Percentiles rank a stretch among this genome's conserved stretches.
Conservation (phyloP, 345 rosid genomes). For the Populus davidiana region DNA sequence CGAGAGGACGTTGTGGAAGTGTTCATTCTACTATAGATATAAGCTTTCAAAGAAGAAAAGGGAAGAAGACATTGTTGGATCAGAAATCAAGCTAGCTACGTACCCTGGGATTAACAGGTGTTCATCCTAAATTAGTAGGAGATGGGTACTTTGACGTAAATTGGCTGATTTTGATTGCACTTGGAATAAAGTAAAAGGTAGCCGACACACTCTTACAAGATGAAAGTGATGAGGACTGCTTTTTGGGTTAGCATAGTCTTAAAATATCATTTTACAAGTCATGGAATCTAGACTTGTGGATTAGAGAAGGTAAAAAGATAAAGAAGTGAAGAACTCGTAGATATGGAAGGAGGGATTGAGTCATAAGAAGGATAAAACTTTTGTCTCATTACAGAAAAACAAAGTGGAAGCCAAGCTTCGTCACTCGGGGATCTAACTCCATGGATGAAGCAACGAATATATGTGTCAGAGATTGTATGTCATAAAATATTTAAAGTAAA, state of each 20-base stretch:
- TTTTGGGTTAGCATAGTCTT: slow-evolving; percentile 7
- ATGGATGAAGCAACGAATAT: slow-evolving; percentile 67
- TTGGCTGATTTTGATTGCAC: slow-evolving; percentile 1
- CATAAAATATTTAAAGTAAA: background rate
- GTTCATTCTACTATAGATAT: background rate
- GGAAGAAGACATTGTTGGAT: background rate
- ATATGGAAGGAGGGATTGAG: background rate
- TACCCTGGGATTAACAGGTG: background rate
- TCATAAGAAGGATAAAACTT: slow-evolving; percentile 31
- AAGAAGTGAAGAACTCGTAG: background rate
- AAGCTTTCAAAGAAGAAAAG: background rate
- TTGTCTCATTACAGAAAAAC: slow-evolving; percentile 46
- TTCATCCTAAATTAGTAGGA: background rate
- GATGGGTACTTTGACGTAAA: background rate
- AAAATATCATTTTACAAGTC: background rate
- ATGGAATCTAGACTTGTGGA: slow-evolving; percentile 27
- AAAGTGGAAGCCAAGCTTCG: slow-evolving; percentile 43
- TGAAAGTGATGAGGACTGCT: slow-evolving; percentile 27
- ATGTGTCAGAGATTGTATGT: slow-evolving; percentile 3
- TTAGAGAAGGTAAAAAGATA: slow-evolving; percentile 21
- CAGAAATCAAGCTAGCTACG: background rate
- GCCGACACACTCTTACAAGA: slow-evolving; percentile 37
- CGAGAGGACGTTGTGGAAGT: no score
- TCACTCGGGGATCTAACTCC: slow-evolving; percentile 30
- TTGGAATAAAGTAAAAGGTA: slow-evolving; percentile 52